Base-by-base conservation (phyloP, 2,329 filamentous ascomycete species). In the Didymella glomerata region DNA sequence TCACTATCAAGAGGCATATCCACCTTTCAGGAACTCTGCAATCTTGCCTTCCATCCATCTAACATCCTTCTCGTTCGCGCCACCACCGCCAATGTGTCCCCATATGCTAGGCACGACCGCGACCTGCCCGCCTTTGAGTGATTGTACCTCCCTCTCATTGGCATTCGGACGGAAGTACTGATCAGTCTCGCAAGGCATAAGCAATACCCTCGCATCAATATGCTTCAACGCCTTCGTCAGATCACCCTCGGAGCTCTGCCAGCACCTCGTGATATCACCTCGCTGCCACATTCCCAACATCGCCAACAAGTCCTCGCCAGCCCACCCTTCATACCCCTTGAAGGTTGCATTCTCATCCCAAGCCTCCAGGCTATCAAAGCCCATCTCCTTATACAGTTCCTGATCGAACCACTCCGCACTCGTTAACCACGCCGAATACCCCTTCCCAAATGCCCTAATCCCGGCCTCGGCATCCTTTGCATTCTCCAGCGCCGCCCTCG, bases 401-500 rank as follows among this genome's bases (percentile, higher is more conserved):
- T 76, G 44, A n/a, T 78, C 69, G 47, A 78, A 81, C 77, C 79
- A 80, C 47, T 71, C 72, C 22, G 73, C 74, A 46, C 73, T 76
- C n/a, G 78, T 70, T 50, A 77, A 65, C 79, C 78, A 80, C 1
- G 78, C 76, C 1, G 73, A 71, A 61, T 78, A 80, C 1, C 73
- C 77, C 32, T 77, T 68, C 0, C 66, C 71, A 61, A 80, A 79
- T 3, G 56, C 82, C 71, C 27, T 69, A 48, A 64, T 68, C 28
- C 68, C 77, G 2, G 48, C 51, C 18, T 55, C 53, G 1, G 79
- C 84, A 45, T 81, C 79, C 0, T 67, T 68, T 0, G 78, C 72
- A 18, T 76, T 81, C 1, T 82, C 66, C 10, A 86, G 73, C 0
- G 83, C 84, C 0, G 76, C 72, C 45, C 80, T 82, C 11, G 84